Conservation (phyloP, 768 basidiomycete genomes). For the Tricholomella constricta region DNA sequence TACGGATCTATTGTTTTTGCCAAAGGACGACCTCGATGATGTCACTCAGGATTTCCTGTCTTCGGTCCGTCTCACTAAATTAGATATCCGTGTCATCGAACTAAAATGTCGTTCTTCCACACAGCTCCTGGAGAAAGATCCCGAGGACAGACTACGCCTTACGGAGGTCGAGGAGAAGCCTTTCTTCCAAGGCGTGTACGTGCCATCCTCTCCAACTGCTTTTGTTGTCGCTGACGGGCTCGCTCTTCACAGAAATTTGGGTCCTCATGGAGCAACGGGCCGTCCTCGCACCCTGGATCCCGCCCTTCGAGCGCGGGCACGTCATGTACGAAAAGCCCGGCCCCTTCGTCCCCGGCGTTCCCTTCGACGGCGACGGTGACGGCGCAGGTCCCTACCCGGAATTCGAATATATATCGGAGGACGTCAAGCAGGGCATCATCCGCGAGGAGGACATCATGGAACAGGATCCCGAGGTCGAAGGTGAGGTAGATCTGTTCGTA, state of each 20-base stretch:
- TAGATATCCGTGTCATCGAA: too few relatives aligned
- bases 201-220: background rate
- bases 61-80: too few relatives aligned
- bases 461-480: too few relatives aligned
- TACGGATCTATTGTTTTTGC: conserved; percentile 1
- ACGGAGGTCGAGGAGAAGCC: conserved; percentile 8
- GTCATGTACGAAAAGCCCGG: background rate
- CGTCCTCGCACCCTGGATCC: conserved; percentile 10
- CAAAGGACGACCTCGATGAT: conserved; percentile 4
- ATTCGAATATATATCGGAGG: conserved; percentile 4
- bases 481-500: too few relatives aligned
- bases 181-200: conserved; percentile 13
- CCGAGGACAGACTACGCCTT: conserved; percentile 7
- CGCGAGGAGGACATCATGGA: background rate
- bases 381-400: conserved; percentile 4
- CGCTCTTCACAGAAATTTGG: conserved; percentile 18
- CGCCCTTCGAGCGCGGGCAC: background rate
- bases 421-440: background rate
- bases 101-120: too few relatives aligned
- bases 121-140: conserved; percentile 16
- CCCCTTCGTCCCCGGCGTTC: background rate
- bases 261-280: conserved; percentile 9
- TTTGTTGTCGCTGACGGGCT: background rate
- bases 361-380: too few relatives aligned
- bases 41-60: conserved; percentile 3